phyloP scores from a whole-genome alignment of 2,329 filamentous ascomycete genomes.

The Bipolaris cookei region DNA sequence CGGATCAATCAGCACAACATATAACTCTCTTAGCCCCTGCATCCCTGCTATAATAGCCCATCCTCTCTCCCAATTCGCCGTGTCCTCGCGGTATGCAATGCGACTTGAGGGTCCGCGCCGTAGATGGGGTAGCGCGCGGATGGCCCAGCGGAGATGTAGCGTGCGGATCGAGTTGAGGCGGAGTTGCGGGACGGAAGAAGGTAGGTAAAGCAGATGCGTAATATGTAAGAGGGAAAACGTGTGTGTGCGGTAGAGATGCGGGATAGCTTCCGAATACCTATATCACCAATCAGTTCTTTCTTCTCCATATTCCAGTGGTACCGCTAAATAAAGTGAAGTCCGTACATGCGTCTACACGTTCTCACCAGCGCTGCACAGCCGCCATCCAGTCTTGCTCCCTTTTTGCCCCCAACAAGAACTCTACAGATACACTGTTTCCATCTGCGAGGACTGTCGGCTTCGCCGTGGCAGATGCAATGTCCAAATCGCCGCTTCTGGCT shows the following conservation, averaged over 20 bases:
- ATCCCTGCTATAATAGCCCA: slow-evolving; percentile 40
- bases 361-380: slow-evolving; percentile 26
- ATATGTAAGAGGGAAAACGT: slow-evolving; percentile 44
- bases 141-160: slow-evolving; percentile 41
- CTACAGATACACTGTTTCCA: slow-evolving; percentile 35
- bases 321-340: slow-evolving; percentile 6
- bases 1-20: slow-evolving; percentile 38
- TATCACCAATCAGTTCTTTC: not conserved
- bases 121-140: slow-evolving; percentile 44
- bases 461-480: slow-evolving; percentile 41
- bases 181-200: slow-evolving; percentile 32
- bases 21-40: slow-evolving; percentile 34
- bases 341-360: slow-evolving; percentile 41
- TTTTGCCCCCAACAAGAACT: slow-evolving; percentile 37
- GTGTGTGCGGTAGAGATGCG: slow-evolving; percentile 39
- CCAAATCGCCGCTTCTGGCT: slow-evolving; percentile 38
- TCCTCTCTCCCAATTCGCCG: slow-evolving; percentile 40
- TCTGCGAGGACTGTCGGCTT: slow-evolving; percentile 2
- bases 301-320: too few species aligned
- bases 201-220: slow-evolving; percentile 45
- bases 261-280: slow-evolving; percentile 43
- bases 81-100: slow-evolving; percentile 45
- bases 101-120: slow-evolving; percentile 28
- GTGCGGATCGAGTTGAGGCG: slow-evolving; percentile 38
- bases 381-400: slow-evolving; percentile 20